Evolutionary conservation across 2,329 filamentous ascomycete species (phyloP), one percentile per base, ranked within the genome.

Genomic region (Scorias spongiosa): DNA sequence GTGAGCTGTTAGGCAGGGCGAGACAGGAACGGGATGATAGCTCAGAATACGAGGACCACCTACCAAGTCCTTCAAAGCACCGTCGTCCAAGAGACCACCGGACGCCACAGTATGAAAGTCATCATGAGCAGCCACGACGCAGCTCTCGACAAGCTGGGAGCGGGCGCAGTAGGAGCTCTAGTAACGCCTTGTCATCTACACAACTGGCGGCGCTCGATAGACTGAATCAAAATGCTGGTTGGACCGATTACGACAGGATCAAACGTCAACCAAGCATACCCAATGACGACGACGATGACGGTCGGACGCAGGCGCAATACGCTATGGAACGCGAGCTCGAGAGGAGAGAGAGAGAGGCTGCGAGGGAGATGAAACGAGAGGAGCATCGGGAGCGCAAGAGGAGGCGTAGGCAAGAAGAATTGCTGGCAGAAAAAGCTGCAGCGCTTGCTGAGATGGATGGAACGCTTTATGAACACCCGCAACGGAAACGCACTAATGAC

Each of bases 191-290:
- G 54, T 77, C 55, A 60, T 66, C 63, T 47, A 74, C 76, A 52
- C 77, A 80, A 5, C 62, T 88, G 41, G 79, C 78, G 10, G 75
- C 78, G 54, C 62, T 88, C 40, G 73, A 85, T 52, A 69, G 75
- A 41, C 64, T 74, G 43, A 80, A 84, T 60, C 68, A 71, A 20
- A 71, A 75, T 49, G 67, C 66, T 46, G 65, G 65, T 2, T 68
- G 64, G 61, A 57, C 57, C 17, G 58, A 60, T 9, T 63, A 65
- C 43, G 63, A 66, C 48, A 47, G 43, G 9, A 42, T 73, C 42
- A 76, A 81, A 59, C 67, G 71, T 26, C 70, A 72, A 49, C 66
- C 63, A 46, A 54, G 50, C 10, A 26, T 26, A 26, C 20, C 20
- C 3, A 59, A 63, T 40, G 60, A 64, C 45, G 54, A 51, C 10